Percentiles rank a stretch among this genome's conserved stretches.
phyloP scores from a whole-genome alignment of 2,329 filamentous ascomycete genomes.

The Tolypocladium guangdongense region DNA sequence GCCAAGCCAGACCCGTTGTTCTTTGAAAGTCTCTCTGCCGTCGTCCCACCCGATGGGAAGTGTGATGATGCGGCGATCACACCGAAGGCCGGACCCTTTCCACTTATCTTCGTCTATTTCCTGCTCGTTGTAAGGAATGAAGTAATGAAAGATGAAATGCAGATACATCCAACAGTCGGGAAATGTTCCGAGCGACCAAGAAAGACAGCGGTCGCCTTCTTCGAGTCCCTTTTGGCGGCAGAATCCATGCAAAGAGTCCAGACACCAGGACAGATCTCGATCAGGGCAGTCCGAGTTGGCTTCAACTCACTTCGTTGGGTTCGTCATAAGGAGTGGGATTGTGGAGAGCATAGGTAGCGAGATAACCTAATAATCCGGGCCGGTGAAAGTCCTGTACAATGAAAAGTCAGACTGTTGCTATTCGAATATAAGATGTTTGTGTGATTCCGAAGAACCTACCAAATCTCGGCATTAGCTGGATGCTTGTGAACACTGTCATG shows the following conservation, averaged over 20 bases:
- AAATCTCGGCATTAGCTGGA: neutral
- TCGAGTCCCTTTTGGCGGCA: neutral
- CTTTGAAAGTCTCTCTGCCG: neutral
- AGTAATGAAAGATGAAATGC: neutral
- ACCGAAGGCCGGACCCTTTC: neutral
- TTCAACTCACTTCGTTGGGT: neutral
- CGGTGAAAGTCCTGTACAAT: neutral
- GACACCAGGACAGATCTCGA: neutral
- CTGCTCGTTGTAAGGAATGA: neutral
- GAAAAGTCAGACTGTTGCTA: neutral
- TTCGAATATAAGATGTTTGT: neutral
- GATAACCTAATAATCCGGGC: neutral
- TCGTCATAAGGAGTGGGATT: neutral
- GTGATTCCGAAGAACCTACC: neutral
- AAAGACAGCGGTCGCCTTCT: neutral
- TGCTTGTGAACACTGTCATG: neutral
- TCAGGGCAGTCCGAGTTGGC: neutral
- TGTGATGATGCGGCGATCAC: neutral
- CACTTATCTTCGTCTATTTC: too few relatives aligned
- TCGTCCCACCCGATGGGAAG: neutral
- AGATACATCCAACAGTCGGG: neutral
- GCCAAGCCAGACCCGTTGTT: neutral
- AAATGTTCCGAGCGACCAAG: neutral
- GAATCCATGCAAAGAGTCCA: neutral
- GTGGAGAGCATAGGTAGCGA: neutral